These are phyloP conservation scores for Angophora floribunda DNA, from an alignment of 345 rosid genomes.

Conservation along the genomic window DNA sequence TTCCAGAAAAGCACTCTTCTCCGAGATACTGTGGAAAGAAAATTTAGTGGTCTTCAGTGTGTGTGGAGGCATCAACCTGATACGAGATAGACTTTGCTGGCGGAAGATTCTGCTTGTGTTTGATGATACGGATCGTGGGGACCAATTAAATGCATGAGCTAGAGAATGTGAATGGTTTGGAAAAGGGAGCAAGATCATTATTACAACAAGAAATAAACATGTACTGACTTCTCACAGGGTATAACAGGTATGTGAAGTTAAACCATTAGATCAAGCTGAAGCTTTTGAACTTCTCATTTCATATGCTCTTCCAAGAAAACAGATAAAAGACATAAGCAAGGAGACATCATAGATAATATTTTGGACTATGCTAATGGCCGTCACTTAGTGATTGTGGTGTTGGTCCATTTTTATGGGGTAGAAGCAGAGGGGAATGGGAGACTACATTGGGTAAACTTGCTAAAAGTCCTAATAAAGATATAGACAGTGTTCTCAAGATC, in stretches of 20 bases:
- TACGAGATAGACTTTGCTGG: neutral
- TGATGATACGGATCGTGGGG: constrained; percentile 9
- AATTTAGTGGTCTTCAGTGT: neutral
- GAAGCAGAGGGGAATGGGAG: neutral
- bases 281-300: constrained; percentile 1
- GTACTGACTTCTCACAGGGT: neutral
- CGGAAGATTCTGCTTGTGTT: constrained; percentile 6
- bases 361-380: constrained; percentile 1
- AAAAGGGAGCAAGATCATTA: constrained; percentile 5
- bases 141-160: neutral
- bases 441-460: neutral
- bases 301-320: neutral
- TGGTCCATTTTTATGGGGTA: constrained; percentile 4
- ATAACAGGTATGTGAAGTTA: neutral
- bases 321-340: neutral
- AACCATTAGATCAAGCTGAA: neutral
- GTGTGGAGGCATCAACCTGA: neutral
- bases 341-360: neutral
- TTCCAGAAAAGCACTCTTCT: constrained; percentile 4
- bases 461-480: neutral
- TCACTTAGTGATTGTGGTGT: constrained; percentile 1
- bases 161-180: constrained; percentile 4
- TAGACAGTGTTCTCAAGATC: neutral
- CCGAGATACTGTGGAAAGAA: neutral
- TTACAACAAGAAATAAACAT: constrained; percentile 5